Conservation (phyloP, 805 yeast species). For the Cyberlindnera lachancei region DNA sequence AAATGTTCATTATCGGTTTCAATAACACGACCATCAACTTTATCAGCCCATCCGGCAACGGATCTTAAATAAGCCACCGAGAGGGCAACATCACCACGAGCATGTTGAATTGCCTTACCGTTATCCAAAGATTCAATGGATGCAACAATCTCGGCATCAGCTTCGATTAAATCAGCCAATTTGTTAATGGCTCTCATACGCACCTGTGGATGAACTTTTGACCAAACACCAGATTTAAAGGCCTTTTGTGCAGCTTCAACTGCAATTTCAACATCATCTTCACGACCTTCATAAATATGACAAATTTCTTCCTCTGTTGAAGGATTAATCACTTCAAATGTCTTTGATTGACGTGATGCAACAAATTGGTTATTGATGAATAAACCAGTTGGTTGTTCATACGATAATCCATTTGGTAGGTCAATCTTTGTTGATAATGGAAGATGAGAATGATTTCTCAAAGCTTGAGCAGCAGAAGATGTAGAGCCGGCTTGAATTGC, state of each 20-base stretch:
- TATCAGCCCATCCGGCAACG: conserved; percentile 90
- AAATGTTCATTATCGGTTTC: conserved; percentile 72
- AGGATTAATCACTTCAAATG: conserved; percentile 59
- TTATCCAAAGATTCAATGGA: conserved; percentile 81
- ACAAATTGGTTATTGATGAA: conserved; percentile 73
- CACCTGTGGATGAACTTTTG: conserved; percentile 55
- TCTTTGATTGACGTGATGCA: conserved; percentile 46
- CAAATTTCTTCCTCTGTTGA: conserved; percentile 65
- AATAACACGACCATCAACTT: conserved; percentile 66
- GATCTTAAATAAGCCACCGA: conserved; percentile 67
- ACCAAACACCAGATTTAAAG: conserved; percentile 70
- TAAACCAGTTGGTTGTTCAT: conserved; percentile 72
- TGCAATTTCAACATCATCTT: conserved; percentile 72
- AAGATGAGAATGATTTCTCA: conserved; percentile 14
- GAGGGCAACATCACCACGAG: conserved; percentile 69
- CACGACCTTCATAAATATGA: conserved; percentile 66
- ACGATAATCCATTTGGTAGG: conserved; percentile 63
- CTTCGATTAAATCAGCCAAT: conserved; percentile 73
- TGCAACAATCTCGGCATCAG: conserved; percentile 64
- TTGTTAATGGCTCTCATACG: conserved; percentile 59
- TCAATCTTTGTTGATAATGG: conserved; percentile 42
- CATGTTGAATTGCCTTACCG: conserved; percentile 72
- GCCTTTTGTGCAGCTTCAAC: conserved; percentile 79
- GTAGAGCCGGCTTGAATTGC: background rate
- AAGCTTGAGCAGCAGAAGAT: background rate